Evolutionary conservation across 306 rosid genomes (phyloP), one percentile per base, ranked within the genome.

Genomic region (Abrus precatorius): DNA sequence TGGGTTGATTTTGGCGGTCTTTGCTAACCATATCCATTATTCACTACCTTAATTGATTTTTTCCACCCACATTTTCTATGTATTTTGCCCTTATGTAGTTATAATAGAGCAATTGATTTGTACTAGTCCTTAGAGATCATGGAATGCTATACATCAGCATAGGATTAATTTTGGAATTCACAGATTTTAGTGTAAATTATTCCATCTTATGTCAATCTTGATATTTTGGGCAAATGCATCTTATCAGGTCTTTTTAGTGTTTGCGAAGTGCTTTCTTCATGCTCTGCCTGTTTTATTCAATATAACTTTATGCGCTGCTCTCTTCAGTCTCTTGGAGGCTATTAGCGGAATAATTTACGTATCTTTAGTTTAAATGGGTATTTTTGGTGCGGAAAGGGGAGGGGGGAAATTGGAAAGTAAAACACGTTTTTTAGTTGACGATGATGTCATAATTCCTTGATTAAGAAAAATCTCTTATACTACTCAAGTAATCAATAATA

Each of bases 1-100:
- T 65, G 83, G 72, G 85, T 55, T 72, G 86, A 80, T 72, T 40
- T 63, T 76, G 91, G 84, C 81, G 82, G 68, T 87, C 79, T 82
- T 82, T 74, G 80, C 86, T 67, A 28, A 60, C 38, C 65, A 69
- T 76, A 72, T 78, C 53, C 50, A 5, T 30, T 43, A 60, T 40
- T 53, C 12, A 77, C 65, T 77, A 52, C 62, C 64, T 40, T 27
- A 3, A 61, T 52, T 14, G 34, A 49, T 12, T 28, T 34, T 27
- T 20, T 36, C 1, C 1, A 9, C n/a, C 32, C 7, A 52, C 43
- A 38, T 53, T 38, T 64, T 27, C 12, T 29, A n/a, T 59, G 43
- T 74, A 44, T 74, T 77, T 20, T 76, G 5, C 38, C 63, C 38
- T n/a, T 50, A 11, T 79, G 87, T 68, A 40, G 78, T 48, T 71